A percentile compares a stretch with the other conserved stretches of the same genome.
Conservation (phyloP, 768 basidiomycete species). For the Rhizopogon vulgaris region DNA sequence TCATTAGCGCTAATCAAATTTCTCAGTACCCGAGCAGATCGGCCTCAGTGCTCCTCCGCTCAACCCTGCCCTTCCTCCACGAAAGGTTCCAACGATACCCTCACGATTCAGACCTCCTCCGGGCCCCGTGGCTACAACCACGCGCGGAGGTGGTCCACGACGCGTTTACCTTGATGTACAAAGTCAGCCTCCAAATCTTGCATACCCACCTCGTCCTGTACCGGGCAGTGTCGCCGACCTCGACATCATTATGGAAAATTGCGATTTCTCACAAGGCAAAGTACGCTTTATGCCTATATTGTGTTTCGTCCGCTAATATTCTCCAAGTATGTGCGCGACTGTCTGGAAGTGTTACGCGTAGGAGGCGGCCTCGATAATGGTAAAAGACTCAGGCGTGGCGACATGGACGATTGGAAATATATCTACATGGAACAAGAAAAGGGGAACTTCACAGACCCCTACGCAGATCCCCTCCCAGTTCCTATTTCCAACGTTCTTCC, state of each 20-base stretch:
- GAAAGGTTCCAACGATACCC: conserved; percentile 38
- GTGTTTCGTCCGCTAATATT: neutral
- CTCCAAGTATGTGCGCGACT: conserved; percentile 89
- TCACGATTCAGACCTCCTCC: conserved; percentile 42
- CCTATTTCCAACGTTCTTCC: conserved; percentile 13
- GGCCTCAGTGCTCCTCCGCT: conserved; percentile 47
- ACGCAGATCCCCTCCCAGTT: conserved; percentile 25
- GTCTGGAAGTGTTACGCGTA: conserved; percentile 88
- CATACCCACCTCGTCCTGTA: conserved; percentile 84
- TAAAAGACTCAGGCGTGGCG: conserved; percentile 65
- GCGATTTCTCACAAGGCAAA: conserved; percentile 81
- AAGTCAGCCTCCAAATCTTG: conserved; percentile 52
- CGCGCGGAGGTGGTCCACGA: conserved; percentile 70
- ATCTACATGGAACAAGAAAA: conserved; percentile 67
- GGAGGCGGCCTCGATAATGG: conserved; percentile 86
- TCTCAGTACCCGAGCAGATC: conserved; percentile 65
- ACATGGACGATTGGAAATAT: conserved; percentile 81
- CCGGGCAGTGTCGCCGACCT: conserved; percentile 84
- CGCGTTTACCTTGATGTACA: conserved; percentile 74
- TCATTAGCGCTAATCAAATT: conserved; percentile 1
- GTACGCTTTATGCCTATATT: conserved; percentile 27
- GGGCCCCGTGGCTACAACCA: conserved; percentile 44
- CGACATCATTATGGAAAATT: conserved; percentile 86
- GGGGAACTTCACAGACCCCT: conserved; percentile 32
- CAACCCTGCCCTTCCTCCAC: conserved; percentile 73